A percentile compares a stretch with the other conserved stretches of the same genome.
Conservation (phyloP, 306 rosid genomes). For the Sophora flavescens region DNA sequence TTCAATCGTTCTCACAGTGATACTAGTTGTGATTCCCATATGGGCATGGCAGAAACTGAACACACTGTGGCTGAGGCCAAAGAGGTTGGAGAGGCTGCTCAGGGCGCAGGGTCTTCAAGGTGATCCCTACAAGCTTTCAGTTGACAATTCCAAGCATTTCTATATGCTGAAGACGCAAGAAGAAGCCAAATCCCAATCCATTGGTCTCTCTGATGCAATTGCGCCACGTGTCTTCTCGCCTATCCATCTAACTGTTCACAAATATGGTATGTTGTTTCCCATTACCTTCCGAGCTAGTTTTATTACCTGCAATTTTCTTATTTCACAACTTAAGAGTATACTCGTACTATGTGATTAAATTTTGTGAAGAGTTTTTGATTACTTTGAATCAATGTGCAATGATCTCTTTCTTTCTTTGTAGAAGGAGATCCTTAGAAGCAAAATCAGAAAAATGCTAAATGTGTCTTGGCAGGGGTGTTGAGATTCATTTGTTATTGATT, state of each 20-base stretch:
- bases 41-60: conserved; percentile 50
- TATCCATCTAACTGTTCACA: conserved; percentile 33
- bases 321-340: too few species aligned
- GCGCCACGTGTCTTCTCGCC: conserved; percentile 43
- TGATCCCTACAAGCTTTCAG: conserved; percentile 47
- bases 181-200: conserved; percentile 47
- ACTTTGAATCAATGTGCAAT: too few species aligned
- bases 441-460: too few species aligned
- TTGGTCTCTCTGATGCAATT: conserved; percentile 42
- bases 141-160: conserved; percentile 41
- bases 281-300: too few species aligned
- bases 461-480: too few species aligned
- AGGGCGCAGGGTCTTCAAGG: conserved; percentile 53
- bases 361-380: too few species aligned
- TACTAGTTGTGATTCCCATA: not conserved
- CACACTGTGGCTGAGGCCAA: conserved; percentile 49
- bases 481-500: too few species aligned
- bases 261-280: conserved; percentile 36
- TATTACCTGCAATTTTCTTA: too few species aligned
- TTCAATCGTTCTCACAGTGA: not conserved
- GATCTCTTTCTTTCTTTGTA: too few species aligned
- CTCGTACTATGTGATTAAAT: too few species aligned
- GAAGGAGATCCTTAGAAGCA: too few species aligned
- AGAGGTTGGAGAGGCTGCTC: conserved; percentile 48
- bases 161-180: conserved; percentile 11